phyloP scores from a whole-genome alignment of 23 red algal genomes.

The Gracilaria domingensis region DNA sequence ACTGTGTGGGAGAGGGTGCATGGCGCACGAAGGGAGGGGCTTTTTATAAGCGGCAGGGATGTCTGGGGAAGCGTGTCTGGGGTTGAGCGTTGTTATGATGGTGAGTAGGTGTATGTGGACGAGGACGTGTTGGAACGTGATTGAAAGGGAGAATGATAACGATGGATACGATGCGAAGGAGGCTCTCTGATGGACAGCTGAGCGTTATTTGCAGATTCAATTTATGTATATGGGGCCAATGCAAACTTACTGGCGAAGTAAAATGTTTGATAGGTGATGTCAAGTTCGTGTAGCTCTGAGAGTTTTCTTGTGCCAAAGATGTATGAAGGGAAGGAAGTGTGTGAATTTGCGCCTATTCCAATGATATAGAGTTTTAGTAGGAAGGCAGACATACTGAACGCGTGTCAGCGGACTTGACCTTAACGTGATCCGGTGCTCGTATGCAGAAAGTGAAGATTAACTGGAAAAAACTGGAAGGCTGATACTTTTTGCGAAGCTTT shows the following conservation, averaged over 20 bases:
- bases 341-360: background rate
- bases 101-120: background rate
- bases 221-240: background rate
- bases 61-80: background rate
- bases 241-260: background rate
- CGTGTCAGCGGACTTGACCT: background rate
- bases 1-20: background rate
- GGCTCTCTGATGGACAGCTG: background rate
- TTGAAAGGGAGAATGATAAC: background rate
- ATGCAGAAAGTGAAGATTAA: background rate
- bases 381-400: constrained; percentile 2
- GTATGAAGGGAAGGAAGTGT: background rate
- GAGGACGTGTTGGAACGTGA: constrained; percentile 21
- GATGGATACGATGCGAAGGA: constrained; percentile 1
- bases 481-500: too few species aligned
- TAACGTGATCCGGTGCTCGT: background rate
- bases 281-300: background rate
- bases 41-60: background rate
- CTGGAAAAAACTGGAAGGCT: too few species aligned
- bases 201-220: constrained; percentile 10
- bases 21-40: background rate
- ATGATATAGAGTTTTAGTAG: background rate
- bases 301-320: background rate
- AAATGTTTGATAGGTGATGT: background rate
- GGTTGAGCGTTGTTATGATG: background rate